Conservation (phyloP, 257 asterid genomes). For the Ocimum tenuiflorum region DNA sequence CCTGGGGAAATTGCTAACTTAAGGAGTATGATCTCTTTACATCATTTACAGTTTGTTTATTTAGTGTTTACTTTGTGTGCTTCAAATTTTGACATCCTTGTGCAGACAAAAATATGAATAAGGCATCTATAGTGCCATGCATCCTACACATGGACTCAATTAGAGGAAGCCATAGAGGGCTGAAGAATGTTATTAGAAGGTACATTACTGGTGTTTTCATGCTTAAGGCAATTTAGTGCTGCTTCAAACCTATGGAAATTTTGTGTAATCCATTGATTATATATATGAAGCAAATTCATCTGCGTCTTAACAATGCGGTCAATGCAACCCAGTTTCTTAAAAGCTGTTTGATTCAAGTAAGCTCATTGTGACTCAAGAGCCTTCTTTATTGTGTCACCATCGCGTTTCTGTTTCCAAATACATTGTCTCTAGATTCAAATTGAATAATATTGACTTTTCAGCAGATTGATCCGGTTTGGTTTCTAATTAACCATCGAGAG, state of each 20-base stretch:
- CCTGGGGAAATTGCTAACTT: constrained; percentile 62
- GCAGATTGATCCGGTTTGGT: too few species aligned
- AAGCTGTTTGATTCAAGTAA: too few species aligned
- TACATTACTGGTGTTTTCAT: constrained; percentile 28
- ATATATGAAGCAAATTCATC: too few species aligned
- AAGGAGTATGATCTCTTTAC: constrained; percentile 36
- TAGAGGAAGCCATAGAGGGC: constrained; percentile 64
- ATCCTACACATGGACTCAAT: constrained; percentile 91
- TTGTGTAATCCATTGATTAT: background rate
- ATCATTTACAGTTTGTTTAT: constrained; percentile 7
- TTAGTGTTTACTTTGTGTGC: constrained; percentile 8
- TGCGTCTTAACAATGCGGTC: too few species aligned
- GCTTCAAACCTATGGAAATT: background rate
- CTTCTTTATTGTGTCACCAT: background rate
- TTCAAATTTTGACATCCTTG: constrained; percentile 26
- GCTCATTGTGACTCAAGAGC: too few species aligned
- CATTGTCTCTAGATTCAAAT: too few species aligned
- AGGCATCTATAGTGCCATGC: constrained; percentile 46
- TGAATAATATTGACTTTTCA: too few species aligned
- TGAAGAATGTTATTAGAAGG: constrained; percentile 58
- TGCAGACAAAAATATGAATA: constrained; percentile 44
- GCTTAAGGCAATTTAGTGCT: background rate
- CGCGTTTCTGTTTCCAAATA: background rate
- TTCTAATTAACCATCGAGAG: too few species aligned
- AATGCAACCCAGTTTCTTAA: too few species aligned